A percentile compares a stretch with the other conserved stretches of the same genome.
phyloP scores from a whole-genome alignment of 768 basidiomycete genomes.

The Naematelia aurantialba region DNA sequence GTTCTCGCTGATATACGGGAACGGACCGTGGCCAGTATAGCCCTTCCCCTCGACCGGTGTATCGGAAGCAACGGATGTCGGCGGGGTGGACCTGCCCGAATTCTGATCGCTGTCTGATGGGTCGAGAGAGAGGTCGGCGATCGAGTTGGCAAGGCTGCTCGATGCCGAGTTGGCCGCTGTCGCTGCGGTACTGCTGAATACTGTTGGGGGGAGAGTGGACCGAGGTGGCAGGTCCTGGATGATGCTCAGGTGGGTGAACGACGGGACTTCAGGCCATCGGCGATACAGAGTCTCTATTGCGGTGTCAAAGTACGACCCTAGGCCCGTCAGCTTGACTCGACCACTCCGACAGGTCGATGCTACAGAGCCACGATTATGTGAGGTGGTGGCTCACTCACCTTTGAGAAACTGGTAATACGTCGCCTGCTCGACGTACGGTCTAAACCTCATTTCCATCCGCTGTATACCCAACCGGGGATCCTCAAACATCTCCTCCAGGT shows the following conservation, averaged over 20 bases:
- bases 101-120: constrained; percentile 7
- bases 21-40: constrained; percentile 48
- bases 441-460: constrained; percentile 66
- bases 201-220: constrained; percentile 15
- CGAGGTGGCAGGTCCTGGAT: constrained; percentile 52
- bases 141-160: constrained; percentile 23
- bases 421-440: constrained; percentile 72
- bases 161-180: constrained; percentile 10
- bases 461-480: constrained; percentile 56
- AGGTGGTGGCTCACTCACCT: constrained; percentile 50
- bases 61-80: constrained; percentile 48
- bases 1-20: constrained; percentile 45
- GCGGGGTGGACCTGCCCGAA: constrained; percentile 25
- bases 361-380: background rate
- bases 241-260: constrained; percentile 49
- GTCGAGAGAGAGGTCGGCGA: constrained; percentile 33
- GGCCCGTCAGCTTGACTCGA: background rate
- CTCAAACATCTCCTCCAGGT: constrained; percentile 66
- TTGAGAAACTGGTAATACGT: constrained; percentile 79
- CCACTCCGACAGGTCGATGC: no score
- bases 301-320: constrained; percentile 83
- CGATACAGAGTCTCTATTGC: constrained; percentile 61
- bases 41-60: constrained; percentile 30
- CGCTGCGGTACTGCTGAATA: constrained; percentile 7
- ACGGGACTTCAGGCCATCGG: constrained; percentile 56